Percentiles rank a stretch among this genome's conserved stretches.
phyloP scores from a whole-genome alignment of 2,329 filamentous ascomycete genomes.

The Hymenoscyphus fraxineus region DNA sequence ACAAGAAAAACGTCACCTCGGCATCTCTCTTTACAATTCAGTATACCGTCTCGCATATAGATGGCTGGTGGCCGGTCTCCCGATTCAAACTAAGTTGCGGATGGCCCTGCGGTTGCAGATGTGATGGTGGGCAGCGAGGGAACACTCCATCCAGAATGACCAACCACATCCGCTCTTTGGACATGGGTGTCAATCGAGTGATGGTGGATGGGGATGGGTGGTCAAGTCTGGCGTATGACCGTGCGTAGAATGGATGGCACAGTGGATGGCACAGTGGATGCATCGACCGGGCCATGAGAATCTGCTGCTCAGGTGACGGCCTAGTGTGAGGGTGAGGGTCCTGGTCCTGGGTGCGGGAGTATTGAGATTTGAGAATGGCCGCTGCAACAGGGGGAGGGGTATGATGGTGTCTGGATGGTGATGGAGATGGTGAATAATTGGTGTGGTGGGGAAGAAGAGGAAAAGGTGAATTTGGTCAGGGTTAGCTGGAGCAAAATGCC shows the following conservation, averaged over 20 bases:
- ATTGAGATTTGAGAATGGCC: background rate
- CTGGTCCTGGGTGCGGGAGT: background rate
- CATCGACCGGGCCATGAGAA: slow-evolving; percentile 9
- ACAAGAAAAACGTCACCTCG: slow-evolving; percentile 2
- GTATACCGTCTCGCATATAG: background rate
- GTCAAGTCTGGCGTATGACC: slow-evolving; percentile 12
- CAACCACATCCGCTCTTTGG: background rate
- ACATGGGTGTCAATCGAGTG: background rate
- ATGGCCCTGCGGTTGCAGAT: background rate
- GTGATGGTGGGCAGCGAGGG: background rate
- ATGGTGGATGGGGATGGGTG: background rate
- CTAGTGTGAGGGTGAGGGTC: slow-evolving; percentile 6
- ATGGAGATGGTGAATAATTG: background rate
- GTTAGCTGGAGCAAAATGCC: background rate
- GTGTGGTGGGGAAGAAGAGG: background rate
- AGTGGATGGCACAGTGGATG: background rate
- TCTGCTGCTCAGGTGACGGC: slow-evolving; percentile 28
- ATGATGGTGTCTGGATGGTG: background rate
- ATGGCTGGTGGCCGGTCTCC: background rate
- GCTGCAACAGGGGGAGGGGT: background rate
- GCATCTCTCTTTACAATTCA: background rate
- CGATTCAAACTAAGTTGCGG: background rate
- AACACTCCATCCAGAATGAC: slow-evolving; percentile 9
- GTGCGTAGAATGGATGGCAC: slow-evolving; percentile 3
- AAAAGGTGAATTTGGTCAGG: background rate